Evolutionary conservation across 2,329 filamentous ascomycete genomes (phyloP), one percentile per base, ranked within the genome.

Genomic region (Scedosporium aurantiacum): DNA sequence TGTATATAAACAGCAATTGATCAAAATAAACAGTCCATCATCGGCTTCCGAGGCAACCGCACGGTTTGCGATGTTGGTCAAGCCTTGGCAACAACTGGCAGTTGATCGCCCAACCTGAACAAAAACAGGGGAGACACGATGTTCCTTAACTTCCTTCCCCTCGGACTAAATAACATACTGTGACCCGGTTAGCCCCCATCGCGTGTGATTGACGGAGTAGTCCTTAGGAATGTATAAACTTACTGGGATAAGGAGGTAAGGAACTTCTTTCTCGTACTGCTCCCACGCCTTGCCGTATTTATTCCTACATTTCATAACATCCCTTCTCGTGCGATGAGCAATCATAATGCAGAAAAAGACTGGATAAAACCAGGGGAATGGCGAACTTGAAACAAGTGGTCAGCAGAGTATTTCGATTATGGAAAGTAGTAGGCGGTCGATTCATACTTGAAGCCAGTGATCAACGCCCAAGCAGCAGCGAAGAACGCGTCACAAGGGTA

Each of bases 341-440:
- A 95, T 94, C 90, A 94, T 94, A 66, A 77, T 76, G 37, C 78
- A 78, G 72, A 96, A 96, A 79, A 96, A 96, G 56, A 90, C 72
- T 0, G 90, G 88, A 70, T 95, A 94, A 74, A 96, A 95, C 89
- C 90, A 96, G 0, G 91, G 91, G 74, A 95, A 93, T 0, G 90
- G 89, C 68, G 87, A 90, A 66, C 71, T 73, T 40, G 4, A 43
- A 21, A 32, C 1, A 55, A 41, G 52, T n/a, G n/a, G 23, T 23
- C 1, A 21, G 6, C 7, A 6, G 14, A 0, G 7, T 4, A 23
- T 40, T 16, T 12, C 7, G 10, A 18, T n/a, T 55, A 55, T 59
- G 12, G 37, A 58, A 28, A n/a, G 32, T 6, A 12, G 4, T 8
- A 37, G 14, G 32, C 3, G 28, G 28, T 6, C 7, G 7, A 32